Base-by-base conservation (phyloP, 2,329 filamentous ascomycete genomes). In the Apiospora phragmitis region DNA sequence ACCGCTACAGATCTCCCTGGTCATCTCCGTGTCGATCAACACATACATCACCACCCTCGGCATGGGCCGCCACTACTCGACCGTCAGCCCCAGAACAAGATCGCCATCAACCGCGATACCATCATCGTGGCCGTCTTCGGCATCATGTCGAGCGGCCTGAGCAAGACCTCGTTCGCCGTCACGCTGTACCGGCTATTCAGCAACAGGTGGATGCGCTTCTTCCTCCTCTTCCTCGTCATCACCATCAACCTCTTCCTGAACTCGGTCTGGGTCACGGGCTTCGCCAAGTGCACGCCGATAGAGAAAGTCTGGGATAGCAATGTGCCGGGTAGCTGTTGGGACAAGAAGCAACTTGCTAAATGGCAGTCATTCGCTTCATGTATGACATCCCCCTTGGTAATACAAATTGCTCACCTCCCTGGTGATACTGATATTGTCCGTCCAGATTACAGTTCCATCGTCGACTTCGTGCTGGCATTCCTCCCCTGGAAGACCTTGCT, bases 401-500 rank as follows among this genome's bases (percentile, higher is more conserved):
- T 59, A 29, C 1, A 29, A 3, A 18, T 12, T 3, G 11, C 0
- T n/a, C n/a, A n/a, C n/a, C n/a, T n/a, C n/a, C n/a, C n/a, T 0
- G 1, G 12, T 5, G 11, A 2, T 0, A 1, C 11, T 18, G n/a
- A 71, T 77, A 16, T 75, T 62, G 21, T 11, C 8, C 0, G 2
- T 3, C 0, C 45, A 81, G 80, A 80, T 66, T 81, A 81, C 67
- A 81, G 80, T 9, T 76, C 80, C 0, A 71, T 79, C 7, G 69
- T 81, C 8, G 80, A 81, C 41, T 80, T 81, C 18, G 76, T 81
- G 0, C 47, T 81, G 65, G 79, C 80, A 0, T 72, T 80, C 18
- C 73, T 81, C 0, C 80, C 80, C 0, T 81, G 80, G 79, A 76
- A 75, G 4, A 80, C 81, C 1, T 68, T 81, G 7, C 80, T 80